Evolutionary conservation across 176 grass and related monocot species (phyloP).

Genomic region (Poa annua): DNA sequence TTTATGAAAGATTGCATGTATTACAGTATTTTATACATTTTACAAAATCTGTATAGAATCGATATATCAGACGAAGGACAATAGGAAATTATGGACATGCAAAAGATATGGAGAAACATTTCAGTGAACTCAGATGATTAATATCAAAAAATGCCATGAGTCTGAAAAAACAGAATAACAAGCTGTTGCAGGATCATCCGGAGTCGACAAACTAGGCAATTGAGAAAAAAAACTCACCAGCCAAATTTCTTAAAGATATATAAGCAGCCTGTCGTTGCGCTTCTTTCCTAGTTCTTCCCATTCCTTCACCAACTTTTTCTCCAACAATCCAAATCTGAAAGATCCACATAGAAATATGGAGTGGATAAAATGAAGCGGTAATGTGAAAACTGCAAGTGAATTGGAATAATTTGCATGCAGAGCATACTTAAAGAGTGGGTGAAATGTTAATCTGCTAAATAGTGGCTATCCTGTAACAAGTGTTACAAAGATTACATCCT

Average conservation of each 20-base stretch:
- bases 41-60: background rate
- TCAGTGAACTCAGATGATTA: background rate
- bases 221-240: slow-evolving; percentile 47
- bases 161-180: background rate
- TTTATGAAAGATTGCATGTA: slow-evolving; percentile 2
- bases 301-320: slow-evolving; percentile 84
- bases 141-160: background rate
- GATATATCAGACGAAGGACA: background rate
- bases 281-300: slow-evolving; percentile 88
- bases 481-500: slow-evolving; percentile 20
- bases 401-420: slow-evolving; percentile 27
- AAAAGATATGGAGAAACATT: slow-evolving; percentile 30
- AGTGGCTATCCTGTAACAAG: background rate
- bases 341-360: slow-evolving; percentile 36
- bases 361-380: background rate
- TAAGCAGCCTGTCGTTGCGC: slow-evolving; percentile 68
- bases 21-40: slow-evolving; percentile 10
- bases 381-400: slow-evolving; percentile 11
- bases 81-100: background rate
- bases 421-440: slow-evolving; percentile 9
- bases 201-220: slow-evolving; percentile 28
- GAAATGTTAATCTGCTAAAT: slow-evolving; percentile 12
- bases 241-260: slow-evolving; percentile 73
- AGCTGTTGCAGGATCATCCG: background rate
- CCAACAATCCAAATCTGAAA: slow-evolving; percentile 91